Evolutionary conservation across 2,329 filamentous ascomycete genomes (phyloP), one percentile per base, ranked within the genome.

Genomic region (Fusarium sp.): DNA sequence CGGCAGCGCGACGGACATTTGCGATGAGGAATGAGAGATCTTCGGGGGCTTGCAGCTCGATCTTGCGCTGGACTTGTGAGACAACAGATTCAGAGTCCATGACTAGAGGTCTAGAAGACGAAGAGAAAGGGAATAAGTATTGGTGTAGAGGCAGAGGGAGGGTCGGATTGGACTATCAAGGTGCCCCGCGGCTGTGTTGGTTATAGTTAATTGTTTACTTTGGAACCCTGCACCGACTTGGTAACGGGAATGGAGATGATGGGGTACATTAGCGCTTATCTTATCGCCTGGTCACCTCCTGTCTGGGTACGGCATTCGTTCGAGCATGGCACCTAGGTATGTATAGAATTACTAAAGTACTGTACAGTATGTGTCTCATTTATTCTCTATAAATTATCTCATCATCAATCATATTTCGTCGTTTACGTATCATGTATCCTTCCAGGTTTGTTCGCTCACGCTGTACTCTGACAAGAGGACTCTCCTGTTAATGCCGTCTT

Each of bases 31-130:
- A 92, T 59, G 86, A 81, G 34, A 94, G 85, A 80, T 95, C 92
- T 50, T 91, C 88, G 43, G 89, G 87, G n/a, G 87, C 86, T 81
- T 94, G 92, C 54, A 95, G 88, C 81, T 94, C 92, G 78, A 95
- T 92, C 81, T 90, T 91, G 78, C 92, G 90, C 80, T 93, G 89
- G 71, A 80, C 79, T 40, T 82, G 77, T 11, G 79, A 75, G 60
- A 78, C 73, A 59, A 76, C 68, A 13, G 77, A 78, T 55, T 79
- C 78, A 34, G 77, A 74, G 67, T 78, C 77, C 80, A 82, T 82
- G 66, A 48, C 32, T 34, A 20, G n/a, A 18, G 21, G 28, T n/a
- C 13, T 3, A 27, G 10, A 14, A 48, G 14, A 14, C 41, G 18
- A 27, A 6, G 12, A 14, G 48, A 46, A 14, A 28, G 11, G 46